A percentile compares a stretch with the other conserved stretches of the same genome.
Conservation (phyloP, 2,329 filamentous ascomycete genomes). For the Didymella pomorum region DNA sequence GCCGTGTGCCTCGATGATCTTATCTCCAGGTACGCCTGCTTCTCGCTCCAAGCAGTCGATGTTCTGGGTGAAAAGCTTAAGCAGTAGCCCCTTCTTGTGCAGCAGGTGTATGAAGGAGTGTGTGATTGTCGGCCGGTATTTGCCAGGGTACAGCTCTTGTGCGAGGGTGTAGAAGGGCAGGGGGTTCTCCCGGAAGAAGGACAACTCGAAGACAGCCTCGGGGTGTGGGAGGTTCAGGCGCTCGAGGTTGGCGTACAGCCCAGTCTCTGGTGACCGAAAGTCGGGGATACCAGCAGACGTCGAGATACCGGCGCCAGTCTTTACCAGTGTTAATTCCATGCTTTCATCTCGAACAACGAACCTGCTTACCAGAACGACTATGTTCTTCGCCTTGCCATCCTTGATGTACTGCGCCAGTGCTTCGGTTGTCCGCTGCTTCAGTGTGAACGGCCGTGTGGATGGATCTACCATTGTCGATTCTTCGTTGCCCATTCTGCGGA, state of each 20-base stretch:
- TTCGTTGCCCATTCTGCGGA: conserved; percentile 83
- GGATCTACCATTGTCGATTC: conserved; percentile 75
- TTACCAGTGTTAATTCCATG: conserved; percentile 17
- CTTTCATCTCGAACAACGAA: background rate
- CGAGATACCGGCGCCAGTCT: conserved; percentile 86
- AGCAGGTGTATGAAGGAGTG: conserved; percentile 89
- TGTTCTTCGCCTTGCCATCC: conserved; percentile 69
- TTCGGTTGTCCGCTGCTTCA: conserved; percentile 73
- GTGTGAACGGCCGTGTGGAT: conserved; percentile 68
- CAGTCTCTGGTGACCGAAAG: conserved; percentile 91
- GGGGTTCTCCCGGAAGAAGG: conserved; percentile 84
- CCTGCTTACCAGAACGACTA: conserved; percentile 77
- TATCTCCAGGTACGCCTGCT: conserved; percentile 81
- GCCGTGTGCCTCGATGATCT: conserved; percentile 92
- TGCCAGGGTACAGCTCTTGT: conserved; percentile 89
- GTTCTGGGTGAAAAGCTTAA: conserved; percentile 95
- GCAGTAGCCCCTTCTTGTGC: conserved; percentile 76
- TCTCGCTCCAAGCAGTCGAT: conserved; percentile 93
- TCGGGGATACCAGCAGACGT: conserved; percentile 82
- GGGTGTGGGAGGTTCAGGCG: conserved; percentile 85
- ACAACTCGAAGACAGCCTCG: conserved; percentile 93
- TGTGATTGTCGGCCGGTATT: conserved; percentile 85
- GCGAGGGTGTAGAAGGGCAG: conserved; percentile 92
- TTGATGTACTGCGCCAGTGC: conserved; percentile 84
- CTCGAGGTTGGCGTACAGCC: conserved; percentile 90